Evolutionary conservation across 441 rosid genomes (phyloP).

Genomic region (Syzygium syzygioides): DNA sequence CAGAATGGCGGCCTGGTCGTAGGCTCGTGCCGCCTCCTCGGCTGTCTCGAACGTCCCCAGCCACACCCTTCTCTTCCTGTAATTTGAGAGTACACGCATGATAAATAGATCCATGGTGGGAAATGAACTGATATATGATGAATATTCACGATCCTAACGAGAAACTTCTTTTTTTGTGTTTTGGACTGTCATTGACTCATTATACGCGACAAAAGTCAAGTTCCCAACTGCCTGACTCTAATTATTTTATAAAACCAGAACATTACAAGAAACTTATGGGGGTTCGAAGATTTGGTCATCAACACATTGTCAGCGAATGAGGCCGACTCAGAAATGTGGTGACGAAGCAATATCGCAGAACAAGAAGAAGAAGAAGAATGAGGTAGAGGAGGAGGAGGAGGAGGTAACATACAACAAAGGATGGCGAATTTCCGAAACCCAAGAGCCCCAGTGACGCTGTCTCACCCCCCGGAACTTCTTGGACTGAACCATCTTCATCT

Average conservation of each 20-base stretch:
- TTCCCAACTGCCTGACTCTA: background rate
- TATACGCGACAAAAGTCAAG: background rate
- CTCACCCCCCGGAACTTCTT: slow-evolving; percentile 56
- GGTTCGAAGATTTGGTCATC: background rate
- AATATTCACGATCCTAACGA: background rate
- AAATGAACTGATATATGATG: background rate
- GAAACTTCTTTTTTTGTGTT: background rate
- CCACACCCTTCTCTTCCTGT: slow-evolving; percentile 35
- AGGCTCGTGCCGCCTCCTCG: slow-evolving; percentile 28
- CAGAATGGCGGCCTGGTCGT: slow-evolving; percentile 29
- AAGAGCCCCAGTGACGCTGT: slow-evolving; percentile 61
- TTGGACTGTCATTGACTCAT: background rate
- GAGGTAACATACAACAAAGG: slow-evolving; percentile 31
- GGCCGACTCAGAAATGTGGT: background rate
- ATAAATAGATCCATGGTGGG: background rate
- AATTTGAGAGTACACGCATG: background rate
- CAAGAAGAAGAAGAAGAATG: background rate
- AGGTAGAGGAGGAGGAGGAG: background rate
- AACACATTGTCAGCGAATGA: background rate
- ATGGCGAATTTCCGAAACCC: slow-evolving; percentile 59
- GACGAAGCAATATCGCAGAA: background rate
- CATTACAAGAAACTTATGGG: background rate
- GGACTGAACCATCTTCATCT: slow-evolving; percentile 35
- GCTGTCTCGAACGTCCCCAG: slow-evolving; percentile 33
- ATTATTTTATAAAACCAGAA: background rate